Base-by-base conservation (phyloP, 768 basidiomycete genomes). In the Suillus discolor region DNA sequence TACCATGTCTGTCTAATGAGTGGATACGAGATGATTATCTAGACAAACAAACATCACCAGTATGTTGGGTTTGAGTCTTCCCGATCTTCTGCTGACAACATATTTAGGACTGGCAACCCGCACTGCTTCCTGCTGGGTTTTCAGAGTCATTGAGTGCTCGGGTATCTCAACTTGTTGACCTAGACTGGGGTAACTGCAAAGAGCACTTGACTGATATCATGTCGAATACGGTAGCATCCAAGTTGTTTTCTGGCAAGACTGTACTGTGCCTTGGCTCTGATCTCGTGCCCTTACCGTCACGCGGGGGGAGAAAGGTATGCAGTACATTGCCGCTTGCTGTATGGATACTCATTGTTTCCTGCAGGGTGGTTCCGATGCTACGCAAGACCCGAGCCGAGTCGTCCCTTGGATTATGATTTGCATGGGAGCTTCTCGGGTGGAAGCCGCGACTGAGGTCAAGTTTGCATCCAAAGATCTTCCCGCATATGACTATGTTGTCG, bases 401-500 rank as follows among this genome's bases (percentile, higher is more conserved):
- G 84, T 87, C 68, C 86, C 84, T 28, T 86, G 85, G 61, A 90
- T 96, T 66, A 83, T 94, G 42, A 75, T 93, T 51, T 85, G 86
- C 38, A 92, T 96, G 88, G 93, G 94, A 1, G 92, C 94, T 0
- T 76, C 78, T 8, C 80, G 77, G 15, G 89, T 96, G 55, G 90
- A 93, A 74, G 87, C 87, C 2, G 84, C 89, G 36, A 75, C 79
- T 9, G 83, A 87, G n/a, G 38, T 77, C 11, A 80, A 77, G 64
- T 74, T 78, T 66, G 83, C 86, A 4, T 66, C 67, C 38, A 73
- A 62, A n/a, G 77, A 53, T 28, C 80, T 70, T 16, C 65, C 25
- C 36, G 74, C 68, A 8, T 93, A 87, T 73, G 84, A 90, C 71
- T 89, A 87, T 66, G 76, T 93, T 47, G 80, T 95, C 62, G 81